Evolutionary conservation across 1,139 yeast genomes (phyloP).

Genomic region (Lodderomyces parapsilosis): DNA sequence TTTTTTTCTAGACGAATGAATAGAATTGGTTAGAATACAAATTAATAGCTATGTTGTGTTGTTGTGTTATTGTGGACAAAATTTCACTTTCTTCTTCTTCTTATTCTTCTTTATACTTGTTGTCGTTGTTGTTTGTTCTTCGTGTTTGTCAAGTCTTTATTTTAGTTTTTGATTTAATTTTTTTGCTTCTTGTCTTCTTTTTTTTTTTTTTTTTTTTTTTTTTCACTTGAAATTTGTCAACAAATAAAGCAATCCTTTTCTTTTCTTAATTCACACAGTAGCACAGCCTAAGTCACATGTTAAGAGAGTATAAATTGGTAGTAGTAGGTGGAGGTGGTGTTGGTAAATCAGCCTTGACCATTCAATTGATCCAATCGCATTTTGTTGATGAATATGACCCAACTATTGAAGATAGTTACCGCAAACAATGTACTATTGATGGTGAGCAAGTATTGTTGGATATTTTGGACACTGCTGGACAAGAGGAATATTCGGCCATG

Average conservation of each 20-base stretch:
- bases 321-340: conserved; percentile 99
- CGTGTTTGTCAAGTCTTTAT: no score
- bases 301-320: conserved; percentile 79
- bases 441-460: conserved; percentile 55
- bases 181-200: background rate
- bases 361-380: conserved; percentile 85
- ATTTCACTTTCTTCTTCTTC: no score
- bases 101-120: no score
- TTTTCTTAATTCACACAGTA: background rate
- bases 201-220: conserved; percentile 1
- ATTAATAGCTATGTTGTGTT: no score
- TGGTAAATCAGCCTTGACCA: conserved; percentile 93
- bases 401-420: conserved; percentile 81
- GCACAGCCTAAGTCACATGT: conserved; percentile 18
- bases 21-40: no score
- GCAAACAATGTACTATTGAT: conserved; percentile 56
- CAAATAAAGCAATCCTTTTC: background rate
- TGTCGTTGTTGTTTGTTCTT: no score
- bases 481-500: conserved; percentile 96
- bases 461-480: conserved; percentile 96
- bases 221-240: background rate
- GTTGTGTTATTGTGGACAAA: no score
- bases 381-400: conserved; percentile 97
- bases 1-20: no score
- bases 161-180: no score